These are phyloP conservation scores for Phlyctochytrium planicorne DNA, from an alignment of 192 early-diverging fungal species.

Conservation along the genomic window DNA sequence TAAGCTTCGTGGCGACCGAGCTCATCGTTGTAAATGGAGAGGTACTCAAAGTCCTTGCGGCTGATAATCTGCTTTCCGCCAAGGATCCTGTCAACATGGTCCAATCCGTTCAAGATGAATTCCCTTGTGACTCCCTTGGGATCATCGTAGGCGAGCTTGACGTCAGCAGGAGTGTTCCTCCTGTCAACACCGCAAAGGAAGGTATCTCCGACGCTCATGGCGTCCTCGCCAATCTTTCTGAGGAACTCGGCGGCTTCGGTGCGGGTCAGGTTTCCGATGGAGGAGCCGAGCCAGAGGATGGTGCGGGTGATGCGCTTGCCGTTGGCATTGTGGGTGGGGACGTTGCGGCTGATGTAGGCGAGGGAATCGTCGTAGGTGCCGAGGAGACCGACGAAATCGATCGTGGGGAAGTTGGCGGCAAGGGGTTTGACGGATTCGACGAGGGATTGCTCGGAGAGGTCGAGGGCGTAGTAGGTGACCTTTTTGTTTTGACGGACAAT, in stretches of 20 bases:
- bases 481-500: constrained; percentile 61
- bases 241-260: constrained; percentile 71
- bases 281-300: constrained; percentile 87
- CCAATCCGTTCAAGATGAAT: constrained; percentile 84
- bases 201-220: constrained; percentile 67
- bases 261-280: constrained; percentile 77
- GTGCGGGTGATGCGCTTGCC: constrained; percentile 53
- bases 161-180: constrained; percentile 66
- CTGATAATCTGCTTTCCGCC: constrained; percentile 56
- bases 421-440: constrained; percentile 68
- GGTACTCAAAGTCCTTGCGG: constrained; percentile 62
- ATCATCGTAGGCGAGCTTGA: constrained; percentile 86
- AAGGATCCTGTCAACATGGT: constrained; percentile 74
- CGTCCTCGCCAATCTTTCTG: constrained; percentile 47
- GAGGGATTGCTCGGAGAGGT: constrained; percentile 80
- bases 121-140: constrained; percentile 68
- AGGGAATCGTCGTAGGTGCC: constrained; percentile 90
- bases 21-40: constrained; percentile 68
- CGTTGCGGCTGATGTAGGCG: constrained; percentile 45
- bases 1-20: constrained; percentile 80
- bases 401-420: constrained; percentile 57
- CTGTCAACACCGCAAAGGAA: constrained; percentile 86
- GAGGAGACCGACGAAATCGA: constrained; percentile 75
- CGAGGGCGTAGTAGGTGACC: constrained; percentile 86
- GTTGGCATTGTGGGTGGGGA: constrained; percentile 47